Evolutionary conservation across 257 asterid genomes (phyloP).

Genomic region (Anisodus tanguticus): DNA sequence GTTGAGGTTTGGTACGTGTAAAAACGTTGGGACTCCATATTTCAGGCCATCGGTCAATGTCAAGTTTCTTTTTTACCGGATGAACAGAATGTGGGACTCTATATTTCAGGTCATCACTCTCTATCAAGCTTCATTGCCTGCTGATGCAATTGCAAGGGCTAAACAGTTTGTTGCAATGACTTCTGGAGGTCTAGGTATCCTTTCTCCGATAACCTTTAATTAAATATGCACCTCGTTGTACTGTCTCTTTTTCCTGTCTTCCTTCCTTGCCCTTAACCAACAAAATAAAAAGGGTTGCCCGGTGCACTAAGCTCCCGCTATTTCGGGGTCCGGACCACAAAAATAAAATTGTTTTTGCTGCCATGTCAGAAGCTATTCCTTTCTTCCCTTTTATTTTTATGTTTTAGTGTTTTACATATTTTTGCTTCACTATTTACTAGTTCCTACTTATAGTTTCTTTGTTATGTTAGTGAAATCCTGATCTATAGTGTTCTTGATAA

Average conservation of each 20-base stretch:
- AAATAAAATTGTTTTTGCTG: background rate
- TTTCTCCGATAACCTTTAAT: constrained; percentile 16
- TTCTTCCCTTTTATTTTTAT: background rate
- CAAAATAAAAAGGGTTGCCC: too few relatives aligned
- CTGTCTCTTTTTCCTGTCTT: background rate
- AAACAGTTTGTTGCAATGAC: constrained; percentile 80
- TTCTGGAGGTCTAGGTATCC: constrained; percentile 91
- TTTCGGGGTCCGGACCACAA: too few relatives aligned
- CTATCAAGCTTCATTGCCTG: constrained; percentile 43
- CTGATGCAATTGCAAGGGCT: constrained; percentile 95
- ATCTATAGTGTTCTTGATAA: background rate
- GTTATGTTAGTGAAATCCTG: background rate
- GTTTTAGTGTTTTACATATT: background rate
- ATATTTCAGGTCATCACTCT: constrained; percentile 41
- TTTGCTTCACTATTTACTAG: background rate
- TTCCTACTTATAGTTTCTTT: background rate
- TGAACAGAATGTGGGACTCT: constrained; percentile 89
- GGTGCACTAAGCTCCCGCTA: too few relatives aligned
- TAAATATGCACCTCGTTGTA: background rate
- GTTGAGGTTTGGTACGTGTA: background rate
- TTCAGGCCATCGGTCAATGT: constrained; percentile 94
- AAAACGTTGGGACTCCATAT: background rate
- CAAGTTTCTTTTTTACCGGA: constrained; percentile 98
- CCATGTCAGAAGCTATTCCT: background rate
- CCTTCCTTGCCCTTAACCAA: too few relatives aligned